Evolutionary conservation across 2,329 filamentous ascomycete genomes (phyloP).

Genomic region (Tolypocladium tropicale): DNA sequence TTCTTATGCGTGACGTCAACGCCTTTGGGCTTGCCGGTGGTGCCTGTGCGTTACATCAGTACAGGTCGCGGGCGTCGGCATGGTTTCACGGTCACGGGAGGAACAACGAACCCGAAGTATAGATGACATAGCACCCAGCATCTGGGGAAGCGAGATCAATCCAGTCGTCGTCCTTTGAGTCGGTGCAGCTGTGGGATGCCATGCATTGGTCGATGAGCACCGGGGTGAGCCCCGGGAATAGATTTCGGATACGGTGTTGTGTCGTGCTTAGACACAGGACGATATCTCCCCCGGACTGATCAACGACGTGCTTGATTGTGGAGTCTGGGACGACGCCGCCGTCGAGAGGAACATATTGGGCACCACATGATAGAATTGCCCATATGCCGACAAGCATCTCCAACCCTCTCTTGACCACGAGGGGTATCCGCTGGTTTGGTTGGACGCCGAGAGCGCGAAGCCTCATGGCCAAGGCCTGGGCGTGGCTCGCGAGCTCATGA

Average conservation of each 20-base stretch:
- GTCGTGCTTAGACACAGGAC: conserved; percentile 36
- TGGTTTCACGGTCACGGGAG: neutral
- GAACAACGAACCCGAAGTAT: conserved; percentile 36
- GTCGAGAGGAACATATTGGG: conserved; percentile 50
- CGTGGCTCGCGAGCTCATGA: conserved; percentile 28
- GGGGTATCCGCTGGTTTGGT: conserved; percentile 37
- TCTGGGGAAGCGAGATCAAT: conserved; percentile 24
- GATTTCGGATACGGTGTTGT: conserved; percentile 18
- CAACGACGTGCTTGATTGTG: conserved; percentile 37
- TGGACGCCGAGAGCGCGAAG: conserved; percentile 28
- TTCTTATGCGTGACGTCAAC: conserved; percentile 47
- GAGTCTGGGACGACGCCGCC: conserved; percentile 40
- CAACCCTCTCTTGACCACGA: conserved; percentile 43
- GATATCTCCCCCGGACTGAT: conserved; percentile 31
- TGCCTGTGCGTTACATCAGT: conserved; percentile 20
- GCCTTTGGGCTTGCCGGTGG: conserved; percentile 47
- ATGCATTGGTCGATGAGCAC: conserved; percentile 18
- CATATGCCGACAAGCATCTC: conserved; percentile 49
- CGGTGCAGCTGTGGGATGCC: neutral
- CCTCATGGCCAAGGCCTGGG: conserved; percentile 29
- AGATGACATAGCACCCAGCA: conserved; percentile 37
- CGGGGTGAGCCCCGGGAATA: conserved; percentile 12
- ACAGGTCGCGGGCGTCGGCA: neutral
- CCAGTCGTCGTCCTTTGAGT: conserved; percentile 6
- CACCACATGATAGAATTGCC: conserved; percentile 44